A percentile compares a stretch with the other conserved stretches of the same genome.
Conservation (phyloP, 2,329 filamentous ascomycete genomes). For the Botrytis elliptica region DNA sequence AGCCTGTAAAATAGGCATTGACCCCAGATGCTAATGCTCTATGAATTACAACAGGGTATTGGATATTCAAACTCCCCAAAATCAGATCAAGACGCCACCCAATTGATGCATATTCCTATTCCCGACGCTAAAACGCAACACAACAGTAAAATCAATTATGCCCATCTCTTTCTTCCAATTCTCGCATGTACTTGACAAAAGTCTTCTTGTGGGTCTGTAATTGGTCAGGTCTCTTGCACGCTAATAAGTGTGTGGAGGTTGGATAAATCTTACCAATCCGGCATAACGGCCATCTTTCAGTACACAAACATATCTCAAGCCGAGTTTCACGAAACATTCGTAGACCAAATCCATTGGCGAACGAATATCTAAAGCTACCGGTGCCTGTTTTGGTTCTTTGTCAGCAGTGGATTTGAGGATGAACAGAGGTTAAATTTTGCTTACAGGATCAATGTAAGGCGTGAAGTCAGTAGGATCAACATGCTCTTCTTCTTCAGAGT, state of each 20-base stretch:
- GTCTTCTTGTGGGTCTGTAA: constrained; percentile 84
- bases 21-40: constrained; percentile 20
- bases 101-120: constrained; percentile 16
- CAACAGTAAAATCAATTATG: constrained; percentile 21
- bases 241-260: not conserved
- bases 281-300: constrained; percentile 80
- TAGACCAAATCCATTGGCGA: constrained; percentile 94
- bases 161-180: constrained; percentile 61
- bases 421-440: constrained; percentile 35
- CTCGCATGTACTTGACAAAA: constrained; percentile 91
- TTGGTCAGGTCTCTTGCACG: constrained; percentile 24
- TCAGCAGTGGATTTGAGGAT: constrained; percentile 8
- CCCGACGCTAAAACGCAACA: constrained; percentile 13
- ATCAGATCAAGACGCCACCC: constrained; percentile 20
- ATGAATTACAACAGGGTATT: constrained; percentile 22
- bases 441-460: constrained; percentile 81
- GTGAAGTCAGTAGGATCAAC: constrained; percentile 80
- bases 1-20: not conserved
- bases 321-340: constrained; percentile 93
- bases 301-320: constrained; percentile 89
- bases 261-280: constrained; percentile 64
- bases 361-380: constrained; percentile 81
- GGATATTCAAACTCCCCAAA: constrained; percentile 22
- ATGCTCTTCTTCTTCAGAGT: constrained; percentile 57
- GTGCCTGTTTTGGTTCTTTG: constrained; percentile 54